Evolutionary conservation across 192 early-diverging fungal genomes (phyloP).

Genomic region (Phycomyces blakesleeanus): DNA sequence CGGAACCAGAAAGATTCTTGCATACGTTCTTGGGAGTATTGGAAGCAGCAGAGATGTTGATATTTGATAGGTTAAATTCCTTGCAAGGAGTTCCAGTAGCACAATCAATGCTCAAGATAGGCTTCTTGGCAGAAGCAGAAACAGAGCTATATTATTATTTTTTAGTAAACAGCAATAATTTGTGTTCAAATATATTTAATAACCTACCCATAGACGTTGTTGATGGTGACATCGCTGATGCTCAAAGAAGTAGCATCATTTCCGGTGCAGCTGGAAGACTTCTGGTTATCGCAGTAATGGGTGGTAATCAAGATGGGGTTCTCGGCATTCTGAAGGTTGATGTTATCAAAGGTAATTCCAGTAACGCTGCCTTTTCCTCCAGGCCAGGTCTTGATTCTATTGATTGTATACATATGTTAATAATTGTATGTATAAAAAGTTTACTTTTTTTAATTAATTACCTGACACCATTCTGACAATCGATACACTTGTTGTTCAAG

Average conservation of each 20-base stretch:
- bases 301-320: slow-evolving; percentile 40
- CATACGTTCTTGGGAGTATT: slow-evolving; percentile 10
- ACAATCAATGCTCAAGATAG: slow-evolving; percentile 14
- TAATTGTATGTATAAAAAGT: too few species aligned
- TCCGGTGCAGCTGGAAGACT: slow-evolving; percentile 31
- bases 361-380: slow-evolving; percentile 42
- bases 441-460: too few species aligned
- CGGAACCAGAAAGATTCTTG: slow-evolving; percentile 15
- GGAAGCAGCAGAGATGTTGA: slow-evolving; percentile 5
- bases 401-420: too few species aligned
- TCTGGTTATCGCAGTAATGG: slow-evolving; percentile 43
- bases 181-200: neutral
- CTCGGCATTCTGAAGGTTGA: slow-evolving; percentile 29
- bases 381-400: slow-evolving; percentile 47
- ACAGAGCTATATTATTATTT: neutral
- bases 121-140: slow-evolving; percentile 9
- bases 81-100: slow-evolving; percentile 14
- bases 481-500: slow-evolving; percentile 23
- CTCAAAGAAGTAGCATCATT: slow-evolving; percentile 28
- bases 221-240: slow-evolving; percentile 40
- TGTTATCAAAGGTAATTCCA: slow-evolving; percentile 42
- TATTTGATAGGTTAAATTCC: slow-evolving; percentile 3
- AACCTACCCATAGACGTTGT: slow-evolving; percentile 39
- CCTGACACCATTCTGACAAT: slow-evolving; percentile 37
- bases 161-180: neutral